Evolutionary conservation across 306 rosid genomes (phyloP).

Genomic region (Gynostemma pentaphyllum): DNA sequence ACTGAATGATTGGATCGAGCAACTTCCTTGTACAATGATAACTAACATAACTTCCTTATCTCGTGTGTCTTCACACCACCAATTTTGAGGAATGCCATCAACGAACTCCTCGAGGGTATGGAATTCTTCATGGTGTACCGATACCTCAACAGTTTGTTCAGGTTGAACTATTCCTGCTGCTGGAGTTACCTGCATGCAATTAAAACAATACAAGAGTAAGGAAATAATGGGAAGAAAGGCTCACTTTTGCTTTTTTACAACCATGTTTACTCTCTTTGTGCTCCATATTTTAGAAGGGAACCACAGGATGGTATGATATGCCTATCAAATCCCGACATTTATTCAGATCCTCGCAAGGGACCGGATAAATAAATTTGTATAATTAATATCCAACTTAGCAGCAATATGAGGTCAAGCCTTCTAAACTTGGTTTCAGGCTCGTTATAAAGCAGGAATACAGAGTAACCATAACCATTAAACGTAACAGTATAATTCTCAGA

Average conservation of each 20-base stretch:
- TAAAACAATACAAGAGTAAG: background rate
- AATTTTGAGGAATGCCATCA: constrained; percentile 67
- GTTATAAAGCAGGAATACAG: background rate
- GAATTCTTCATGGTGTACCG: constrained; percentile 59
- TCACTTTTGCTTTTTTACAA: background rate
- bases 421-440: background rate
- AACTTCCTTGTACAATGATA: constrained; percentile 59
- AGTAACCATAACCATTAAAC: background rate
- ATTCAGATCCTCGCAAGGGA: too few relatives aligned
- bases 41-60: constrained; percentile 65
- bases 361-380: background rate
- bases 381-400: background rate
- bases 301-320: too few relatives aligned
- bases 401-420: background rate
- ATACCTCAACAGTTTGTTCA: constrained; percentile 58
- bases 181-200: constrained; percentile 53
- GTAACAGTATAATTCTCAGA: background rate
- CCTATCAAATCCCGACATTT: too few relatives aligned
- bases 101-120: constrained; percentile 47
- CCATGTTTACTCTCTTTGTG: background rate
- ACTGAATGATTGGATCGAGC: constrained; percentile 27
- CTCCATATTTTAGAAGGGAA: background rate
- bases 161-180: constrained; percentile 70
- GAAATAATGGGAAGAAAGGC: background rate
- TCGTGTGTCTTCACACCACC: constrained; percentile 82